phyloP scores from a whole-genome alignment of 169 alveolate species.

The Toxoplasma gondii region DNA sequence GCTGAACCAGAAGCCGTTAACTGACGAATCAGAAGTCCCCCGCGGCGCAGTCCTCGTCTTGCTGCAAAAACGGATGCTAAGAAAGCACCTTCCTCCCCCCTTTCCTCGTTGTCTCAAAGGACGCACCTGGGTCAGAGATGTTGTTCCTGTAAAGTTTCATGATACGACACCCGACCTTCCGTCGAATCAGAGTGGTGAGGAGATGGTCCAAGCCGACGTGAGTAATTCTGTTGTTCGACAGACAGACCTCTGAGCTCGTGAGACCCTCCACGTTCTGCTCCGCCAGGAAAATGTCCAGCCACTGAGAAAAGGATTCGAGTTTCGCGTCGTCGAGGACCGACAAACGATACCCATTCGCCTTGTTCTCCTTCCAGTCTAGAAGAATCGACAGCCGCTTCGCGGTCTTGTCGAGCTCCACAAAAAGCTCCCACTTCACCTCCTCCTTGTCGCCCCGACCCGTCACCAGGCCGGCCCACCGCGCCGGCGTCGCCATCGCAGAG shows the following conservation, averaged over 20 bases:
- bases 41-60: no score
- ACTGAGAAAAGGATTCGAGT: background rate
- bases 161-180: conserved; percentile 9
- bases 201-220: background rate
- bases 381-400: conserved; percentile 1
- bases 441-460: background rate
- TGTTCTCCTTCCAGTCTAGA: conserved; percentile 14
- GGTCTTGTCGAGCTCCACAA: conserved; percentile 8
- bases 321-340: conserved; percentile 17
- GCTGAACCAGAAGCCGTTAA: no score
- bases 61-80: background rate
- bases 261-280: background rate
- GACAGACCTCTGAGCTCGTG: background rate
- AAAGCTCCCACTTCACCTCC: background rate
- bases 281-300: conserved; percentile 20
- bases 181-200: background rate
- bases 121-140: conserved; percentile 19
- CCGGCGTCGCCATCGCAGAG: background rate
- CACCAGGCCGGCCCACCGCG: conserved; percentile 18
- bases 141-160: conserved; percentile 17
- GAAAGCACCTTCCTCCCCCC: background rate
- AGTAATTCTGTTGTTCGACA: background rate
- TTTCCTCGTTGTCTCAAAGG: background rate
- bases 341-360: background rate
- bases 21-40: no score